These are phyloP conservation scores for Aphanomyces euteiches DNA, from an alignment of 352 stramenopile species.

Conservation along the genomic window DNA sequence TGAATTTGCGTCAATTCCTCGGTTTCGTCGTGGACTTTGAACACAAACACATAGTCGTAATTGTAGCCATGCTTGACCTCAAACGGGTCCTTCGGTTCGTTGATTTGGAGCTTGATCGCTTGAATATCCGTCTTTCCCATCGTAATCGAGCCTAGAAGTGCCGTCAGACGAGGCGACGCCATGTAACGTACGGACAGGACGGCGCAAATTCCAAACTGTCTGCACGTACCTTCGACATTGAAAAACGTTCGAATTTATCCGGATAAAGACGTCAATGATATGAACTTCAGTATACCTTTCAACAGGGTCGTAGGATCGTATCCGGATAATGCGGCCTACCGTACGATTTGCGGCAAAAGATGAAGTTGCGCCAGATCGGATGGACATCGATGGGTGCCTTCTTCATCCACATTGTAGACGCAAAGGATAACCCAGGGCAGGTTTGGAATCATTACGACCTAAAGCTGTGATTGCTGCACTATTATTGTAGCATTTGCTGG, in stretches of 20 bases:
- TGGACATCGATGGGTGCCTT: too few relatives aligned
- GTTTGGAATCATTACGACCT: too few relatives aligned
- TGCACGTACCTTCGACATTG: conserved; percentile 19
- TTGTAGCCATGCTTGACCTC: conserved; percentile 64
- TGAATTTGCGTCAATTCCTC: conserved; percentile 48
- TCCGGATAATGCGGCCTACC: too few relatives aligned
- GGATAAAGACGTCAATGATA: not conserved
- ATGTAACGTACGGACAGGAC: conserved; percentile 4
- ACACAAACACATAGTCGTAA: conserved; percentile 78
- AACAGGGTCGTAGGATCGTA: too few relatives aligned
- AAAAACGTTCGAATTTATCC: conserved; percentile 23
- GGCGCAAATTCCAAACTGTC: conserved; percentile 23
- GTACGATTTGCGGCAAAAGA: too few relatives aligned
- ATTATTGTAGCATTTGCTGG: too few relatives aligned
- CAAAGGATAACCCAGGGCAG: too few relatives aligned
- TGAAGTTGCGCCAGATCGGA: too few relatives aligned
- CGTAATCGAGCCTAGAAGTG: not conserved
- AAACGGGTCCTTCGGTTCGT: conserved; percentile 58
- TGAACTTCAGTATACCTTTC: too few relatives aligned
- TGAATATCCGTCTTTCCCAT: conserved; percentile 13
- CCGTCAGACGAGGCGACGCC: not conserved
- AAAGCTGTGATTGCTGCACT: too few relatives aligned
- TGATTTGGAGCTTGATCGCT: conserved; percentile 34
- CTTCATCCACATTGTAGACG: too few relatives aligned
- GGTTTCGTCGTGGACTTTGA: conserved; percentile 74